phyloP scores from a whole-genome alignment of 192 early-diverging fungal species.

The Entomortierella chlamydospora region DNA sequence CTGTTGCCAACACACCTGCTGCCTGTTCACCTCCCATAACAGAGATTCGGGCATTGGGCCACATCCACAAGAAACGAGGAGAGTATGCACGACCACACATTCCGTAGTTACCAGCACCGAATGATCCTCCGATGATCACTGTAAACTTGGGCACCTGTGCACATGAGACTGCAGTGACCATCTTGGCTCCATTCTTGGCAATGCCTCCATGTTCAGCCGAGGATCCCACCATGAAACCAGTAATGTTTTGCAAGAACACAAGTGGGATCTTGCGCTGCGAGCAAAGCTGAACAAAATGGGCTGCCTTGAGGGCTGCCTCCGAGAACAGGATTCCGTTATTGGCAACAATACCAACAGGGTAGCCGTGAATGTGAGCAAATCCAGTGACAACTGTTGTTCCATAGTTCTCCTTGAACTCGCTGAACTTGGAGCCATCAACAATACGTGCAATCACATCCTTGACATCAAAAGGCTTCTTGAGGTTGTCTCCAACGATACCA shows the following conservation, averaged over 20 bases:
- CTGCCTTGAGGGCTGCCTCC: constrained; percentile 93
- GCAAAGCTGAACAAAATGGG: constrained; percentile 96
- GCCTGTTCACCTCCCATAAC: constrained; percentile 99
- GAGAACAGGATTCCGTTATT: constrained; percentile 98
- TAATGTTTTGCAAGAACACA: constrained; percentile 96
- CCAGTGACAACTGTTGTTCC: constrained; percentile 91
- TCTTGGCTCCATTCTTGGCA: constrained; percentile 97
- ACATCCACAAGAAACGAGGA: constrained; percentile 97
- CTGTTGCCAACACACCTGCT: constrained; percentile 89
- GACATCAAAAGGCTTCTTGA: constrained; percentile 89
- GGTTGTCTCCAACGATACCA: constrained; percentile 94
- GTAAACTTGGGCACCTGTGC: constrained; percentile 96
- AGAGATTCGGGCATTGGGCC: constrained; percentile 93
- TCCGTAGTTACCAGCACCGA: constrained; percentile 94
- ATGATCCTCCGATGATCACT: constrained; percentile 79
- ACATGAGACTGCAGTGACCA: constrained; percentile 95
- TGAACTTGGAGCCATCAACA: constrained; percentile 91
- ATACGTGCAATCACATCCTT: constrained; percentile 94
- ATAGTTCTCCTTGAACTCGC: constrained; percentile 95
- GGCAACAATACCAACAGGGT: constrained; percentile 92
- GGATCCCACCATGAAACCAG: constrained; percentile 96
- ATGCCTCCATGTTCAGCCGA: constrained; percentile 95
- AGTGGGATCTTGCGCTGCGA: constrained; percentile 88
- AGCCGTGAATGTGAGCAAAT: constrained; percentile 91
- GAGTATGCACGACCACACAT: constrained; percentile 96